A percentile compares a stretch with the other conserved stretches of the same genome.
Evolutionary conservation across 805 yeast species (phyloP).

Genomic region (Barnettozyma sucrosica): DNA sequence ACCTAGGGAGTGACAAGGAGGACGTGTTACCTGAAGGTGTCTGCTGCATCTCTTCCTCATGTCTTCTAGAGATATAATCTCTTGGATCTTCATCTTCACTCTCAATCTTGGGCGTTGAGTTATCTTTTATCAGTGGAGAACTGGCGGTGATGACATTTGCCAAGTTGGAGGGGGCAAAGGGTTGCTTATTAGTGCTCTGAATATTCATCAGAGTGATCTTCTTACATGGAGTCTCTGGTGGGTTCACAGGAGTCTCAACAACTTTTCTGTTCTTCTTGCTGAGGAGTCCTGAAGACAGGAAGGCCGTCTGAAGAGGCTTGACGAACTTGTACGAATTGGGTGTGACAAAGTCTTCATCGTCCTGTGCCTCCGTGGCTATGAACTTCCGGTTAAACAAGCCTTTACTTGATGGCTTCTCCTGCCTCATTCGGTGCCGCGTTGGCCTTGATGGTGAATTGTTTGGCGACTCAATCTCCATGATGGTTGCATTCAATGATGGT

Average conservation of each 20-base stretch:
- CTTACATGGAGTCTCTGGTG: constrained; percentile 66
- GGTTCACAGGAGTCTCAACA: constrained; percentile 28
- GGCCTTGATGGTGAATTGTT: constrained; percentile 30
- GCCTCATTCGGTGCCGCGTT: constrained; percentile 25
- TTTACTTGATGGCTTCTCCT: constrained; percentile 13
- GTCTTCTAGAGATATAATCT: neutral
- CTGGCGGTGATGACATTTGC: constrained; percentile 27
- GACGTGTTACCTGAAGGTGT: constrained; percentile 18
- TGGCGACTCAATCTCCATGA: constrained; percentile 18
- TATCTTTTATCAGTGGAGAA: constrained; percentile 26
- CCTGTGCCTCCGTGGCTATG: neutral
- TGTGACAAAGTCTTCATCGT: constrained; percentile 31
- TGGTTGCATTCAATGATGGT: neutral
- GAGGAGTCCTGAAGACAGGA: constrained; percentile 65
- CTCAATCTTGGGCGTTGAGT: constrained; percentile 21
- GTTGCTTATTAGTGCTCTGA: constrained; percentile 15
- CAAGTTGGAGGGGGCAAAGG: constrained; percentile 22
- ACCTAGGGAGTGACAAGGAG: constrained; percentile 17
- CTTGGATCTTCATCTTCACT: constrained; percentile 14
- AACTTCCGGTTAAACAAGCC: constrained; percentile 9
- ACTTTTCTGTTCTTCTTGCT: constrained; percentile 49
- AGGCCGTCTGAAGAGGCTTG: constrained; percentile 82
- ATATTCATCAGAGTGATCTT: constrained; percentile 28
- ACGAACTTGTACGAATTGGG: constrained; percentile 63
- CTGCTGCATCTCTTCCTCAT: constrained; percentile 7